Evolutionary conservation across 805 yeast species (phyloP).

Genomic region (Lachancea fermentati): DNA sequence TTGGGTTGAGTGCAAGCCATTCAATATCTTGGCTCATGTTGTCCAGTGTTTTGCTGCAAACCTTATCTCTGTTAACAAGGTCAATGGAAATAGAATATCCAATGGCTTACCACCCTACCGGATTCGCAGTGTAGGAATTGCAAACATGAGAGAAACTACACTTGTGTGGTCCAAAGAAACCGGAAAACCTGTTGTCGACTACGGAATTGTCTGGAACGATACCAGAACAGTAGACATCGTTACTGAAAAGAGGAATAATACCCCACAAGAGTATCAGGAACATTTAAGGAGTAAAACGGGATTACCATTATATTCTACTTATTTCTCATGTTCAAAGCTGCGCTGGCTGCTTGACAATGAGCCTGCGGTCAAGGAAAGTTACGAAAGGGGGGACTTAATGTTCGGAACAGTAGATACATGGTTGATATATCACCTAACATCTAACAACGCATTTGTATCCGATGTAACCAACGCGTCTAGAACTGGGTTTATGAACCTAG

Average conservation of each 20-base stretch:
- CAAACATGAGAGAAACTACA: conserved; percentile 95
- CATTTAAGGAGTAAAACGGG: conserved; percentile 66
- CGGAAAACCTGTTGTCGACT: conserved; percentile 71
- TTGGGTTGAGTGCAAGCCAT: conserved; percentile 93
- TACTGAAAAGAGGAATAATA: conserved; percentile 49
- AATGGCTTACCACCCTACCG: conserved; percentile 48
- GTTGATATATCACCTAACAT: conserved; percentile 80
- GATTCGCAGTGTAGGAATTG: conserved; percentile 75
- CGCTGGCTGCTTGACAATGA: conserved; percentile 86
- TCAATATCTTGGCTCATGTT: conserved; percentile 66
- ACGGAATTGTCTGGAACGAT: conserved; percentile 94
- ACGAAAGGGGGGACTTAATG: conserved; percentile 73
- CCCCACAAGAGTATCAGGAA: conserved; percentile 50
- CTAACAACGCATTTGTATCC: conserved; percentile 63
- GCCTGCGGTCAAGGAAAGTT: conserved; percentile 55
- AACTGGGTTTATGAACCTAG: conserved; percentile 83
- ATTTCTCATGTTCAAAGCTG: conserved; percentile 85
- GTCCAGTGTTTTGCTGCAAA: conserved; percentile 71
- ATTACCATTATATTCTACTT: conserved; percentile 74
- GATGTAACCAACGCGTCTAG: conserved; percentile 91
- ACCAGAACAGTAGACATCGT: conserved; percentile 77
- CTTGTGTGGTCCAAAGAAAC: conserved; percentile 80
- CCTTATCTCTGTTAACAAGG: conserved; percentile 47
- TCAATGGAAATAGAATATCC: conserved; percentile 44
- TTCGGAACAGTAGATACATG: conserved; percentile 94